Conservation (phyloP, 495 filamentous ascomycete genomes). For the Aspergillus taichungensis region DNA sequence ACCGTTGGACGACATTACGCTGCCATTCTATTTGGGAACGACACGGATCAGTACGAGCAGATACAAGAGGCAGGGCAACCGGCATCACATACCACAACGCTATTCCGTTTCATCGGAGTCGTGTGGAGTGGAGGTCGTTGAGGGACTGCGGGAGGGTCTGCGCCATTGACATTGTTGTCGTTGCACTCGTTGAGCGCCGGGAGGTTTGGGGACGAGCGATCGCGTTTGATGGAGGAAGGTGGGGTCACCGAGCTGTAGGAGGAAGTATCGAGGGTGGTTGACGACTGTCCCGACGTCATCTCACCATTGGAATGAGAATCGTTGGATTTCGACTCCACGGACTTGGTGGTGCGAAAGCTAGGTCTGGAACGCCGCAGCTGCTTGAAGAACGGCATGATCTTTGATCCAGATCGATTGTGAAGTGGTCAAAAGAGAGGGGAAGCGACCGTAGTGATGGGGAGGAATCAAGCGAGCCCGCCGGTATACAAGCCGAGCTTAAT, state of each 20-base stretch:
- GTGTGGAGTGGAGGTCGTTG: conserved; percentile 37
- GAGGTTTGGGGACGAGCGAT: conserved; percentile 43
- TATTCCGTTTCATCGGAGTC: conserved; percentile 42
- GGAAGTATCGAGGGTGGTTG: conserved; percentile 54
- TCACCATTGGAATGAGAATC: conserved; percentile 38
- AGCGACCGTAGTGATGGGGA: neutral
- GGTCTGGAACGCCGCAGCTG: conserved; percentile 66
- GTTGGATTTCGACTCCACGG: conserved; percentile 45
- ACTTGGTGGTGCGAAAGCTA: conserved; percentile 49
- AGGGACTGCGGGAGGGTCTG: conserved; percentile 28
- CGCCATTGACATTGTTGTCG: conserved; percentile 21
- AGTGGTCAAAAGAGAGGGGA: neutral
- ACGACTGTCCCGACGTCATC: conserved; percentile 47
- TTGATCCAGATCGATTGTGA: neutral
- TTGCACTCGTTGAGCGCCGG: conserved; percentile 42
- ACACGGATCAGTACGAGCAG: neutral
- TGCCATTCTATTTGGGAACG: conserved; percentile 22
- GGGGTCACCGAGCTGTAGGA: conserved; percentile 49
- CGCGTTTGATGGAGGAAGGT: conserved; percentile 50
- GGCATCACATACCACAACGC: conserved; percentile 34
- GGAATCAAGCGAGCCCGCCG: neutral
- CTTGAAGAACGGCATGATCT: conserved; percentile 60
- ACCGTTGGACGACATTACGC: conserved; percentile 43
- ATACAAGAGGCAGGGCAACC: neutral
- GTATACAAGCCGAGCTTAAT: too few species aligned